Evolutionary conservation across 495 filamentous ascomycete species (phyloP), one percentile per base, ranked within the genome.

Genomic region (Neurospora sp.): DNA sequence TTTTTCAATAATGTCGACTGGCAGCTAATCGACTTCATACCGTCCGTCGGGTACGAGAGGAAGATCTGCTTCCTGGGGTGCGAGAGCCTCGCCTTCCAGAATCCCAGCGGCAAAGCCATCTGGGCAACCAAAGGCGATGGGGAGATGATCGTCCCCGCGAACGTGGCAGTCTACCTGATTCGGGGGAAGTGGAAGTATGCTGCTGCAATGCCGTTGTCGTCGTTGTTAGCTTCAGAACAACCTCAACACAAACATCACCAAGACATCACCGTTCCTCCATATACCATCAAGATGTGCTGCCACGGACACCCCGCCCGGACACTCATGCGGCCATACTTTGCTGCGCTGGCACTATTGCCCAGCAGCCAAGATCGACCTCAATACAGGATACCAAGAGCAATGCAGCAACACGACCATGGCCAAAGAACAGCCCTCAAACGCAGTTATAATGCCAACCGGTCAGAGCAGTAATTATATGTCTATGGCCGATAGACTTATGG

Each of bases 301-400:
- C 80, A 83, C 78, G 83, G 83, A 70, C 83, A 83, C 54, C 83
- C 83, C 71, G 81, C 81, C 81, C 70, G 76, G 78, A 45, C 83
- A 85, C 48, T 74, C 79, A 24, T 85, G 83, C 74, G 81, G 79
- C 37, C 83, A 85, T 70, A 80, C 79, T 36, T 85, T 83, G 37
- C 76, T 84, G 36, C 80, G 77, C 54, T 85, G 83, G 83, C 77
- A 82, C 74, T 84, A 84, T 74, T 85, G 83, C 70, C 80, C 80
- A 34, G 78, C 81, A 59, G 83, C 83, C 21, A 75, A 77, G 31
- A 82, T 85, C 70, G 81, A 84, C 74, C 59, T 84, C 37, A 73
- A 79, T 59, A 85, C 81, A 11, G 83, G 83, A 42, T 82, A 82
- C 72, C 78, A 83, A 77, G 78, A 78, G 70, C 79, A 82, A 70